A percentile compares a stretch with the other conserved stretches of the same genome.
Evolutionary conservation across 139 green algal species (phyloP).

Genomic region (Bryopsis sp.): DNA sequence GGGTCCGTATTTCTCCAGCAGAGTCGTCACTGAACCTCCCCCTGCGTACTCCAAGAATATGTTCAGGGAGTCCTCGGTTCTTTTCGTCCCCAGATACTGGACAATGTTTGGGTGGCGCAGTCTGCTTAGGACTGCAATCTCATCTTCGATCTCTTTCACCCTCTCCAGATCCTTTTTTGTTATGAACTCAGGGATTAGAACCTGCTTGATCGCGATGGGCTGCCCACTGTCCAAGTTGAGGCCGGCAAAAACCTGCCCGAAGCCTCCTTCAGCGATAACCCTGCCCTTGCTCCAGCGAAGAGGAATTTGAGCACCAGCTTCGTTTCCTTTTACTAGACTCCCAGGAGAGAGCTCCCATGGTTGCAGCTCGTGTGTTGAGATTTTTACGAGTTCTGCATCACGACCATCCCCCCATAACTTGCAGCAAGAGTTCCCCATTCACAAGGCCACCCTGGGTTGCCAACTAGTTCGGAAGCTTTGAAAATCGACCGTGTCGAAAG

Average conservation of each 20-base stretch:
- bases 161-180: slow-evolving; percentile 33
- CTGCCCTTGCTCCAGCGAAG: slow-evolving; percentile 76
- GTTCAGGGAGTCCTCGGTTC: slow-evolving; percentile 61
- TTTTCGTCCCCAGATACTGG: slow-evolving; percentile 82
- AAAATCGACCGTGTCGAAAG: no score
- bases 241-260: slow-evolving; percentile 69
- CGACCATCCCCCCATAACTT: no score
- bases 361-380: no score
- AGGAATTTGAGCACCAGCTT: no score
- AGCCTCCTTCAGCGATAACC: slow-evolving; percentile 82
- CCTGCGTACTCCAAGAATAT: slow-evolving; percentile 97
- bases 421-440: no score
- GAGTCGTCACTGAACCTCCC: slow-evolving; percentile 79
- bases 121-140: slow-evolving; percentile 68
- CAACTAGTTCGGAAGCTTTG: no score
- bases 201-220: slow-evolving; percentile 94
- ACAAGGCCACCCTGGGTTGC: no score
- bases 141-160: slow-evolving; percentile 67
- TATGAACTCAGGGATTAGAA: background rate
- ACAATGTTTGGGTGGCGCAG: slow-evolving; percentile 89
- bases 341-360: no score
- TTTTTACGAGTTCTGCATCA: no score
- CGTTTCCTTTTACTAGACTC: no score
- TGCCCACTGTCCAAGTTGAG: slow-evolving; percentile 82
- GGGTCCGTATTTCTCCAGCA: slow-evolving; percentile 76